phyloP scores from a whole-genome alignment of 2,329 filamentous ascomycete species.

The Hysterium pulicare region DNA sequence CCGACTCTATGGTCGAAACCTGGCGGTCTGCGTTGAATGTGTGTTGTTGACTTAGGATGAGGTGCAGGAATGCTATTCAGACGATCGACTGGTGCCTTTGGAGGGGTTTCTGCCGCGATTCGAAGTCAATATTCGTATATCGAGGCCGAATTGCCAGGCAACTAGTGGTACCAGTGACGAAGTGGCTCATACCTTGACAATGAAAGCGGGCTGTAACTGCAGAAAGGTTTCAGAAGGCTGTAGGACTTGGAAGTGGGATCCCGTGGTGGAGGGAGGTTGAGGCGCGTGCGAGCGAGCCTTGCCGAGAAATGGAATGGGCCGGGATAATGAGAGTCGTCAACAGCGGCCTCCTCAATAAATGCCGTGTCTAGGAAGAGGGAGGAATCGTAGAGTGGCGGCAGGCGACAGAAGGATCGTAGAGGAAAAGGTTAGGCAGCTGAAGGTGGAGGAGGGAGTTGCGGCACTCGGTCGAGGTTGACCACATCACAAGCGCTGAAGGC shows the following conservation, averaged over 20 bases:
- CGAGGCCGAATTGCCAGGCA: neutral
- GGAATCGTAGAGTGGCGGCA: neutral
- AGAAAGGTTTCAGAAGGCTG: too few relatives aligned
- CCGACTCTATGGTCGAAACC: slow-evolving; percentile 14
- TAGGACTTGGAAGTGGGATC: neutral
- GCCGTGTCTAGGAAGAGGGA: neutral
- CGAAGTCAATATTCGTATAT: neutral
- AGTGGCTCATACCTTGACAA: too few relatives aligned
- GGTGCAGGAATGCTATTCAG: slow-evolving; percentile 2
- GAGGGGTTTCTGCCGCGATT: neutral
- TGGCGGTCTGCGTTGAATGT: slow-evolving; percentile 2
- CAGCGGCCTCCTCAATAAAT: too few relatives aligned
- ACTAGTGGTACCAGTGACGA: too few relatives aligned
- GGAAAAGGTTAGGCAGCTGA: neutral
- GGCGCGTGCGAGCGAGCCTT: slow-evolving; percentile 28
- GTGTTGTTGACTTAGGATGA: neutral
- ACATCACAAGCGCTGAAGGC: slow-evolving; percentile 27
- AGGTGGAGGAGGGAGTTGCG: slow-evolving; percentile 1
- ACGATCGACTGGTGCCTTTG: slow-evolving; percentile 7
- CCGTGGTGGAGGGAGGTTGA: slow-evolving; percentile 10
- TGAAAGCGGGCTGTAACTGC: too few relatives aligned
- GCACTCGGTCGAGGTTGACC: neutral
- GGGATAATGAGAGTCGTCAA: slow-evolving; percentile 7
- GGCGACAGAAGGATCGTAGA: neutral
- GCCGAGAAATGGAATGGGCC: slow-evolving; percentile 20